Conservation (phyloP, 345 rosid genomes). For the Linum tenue region DNA sequence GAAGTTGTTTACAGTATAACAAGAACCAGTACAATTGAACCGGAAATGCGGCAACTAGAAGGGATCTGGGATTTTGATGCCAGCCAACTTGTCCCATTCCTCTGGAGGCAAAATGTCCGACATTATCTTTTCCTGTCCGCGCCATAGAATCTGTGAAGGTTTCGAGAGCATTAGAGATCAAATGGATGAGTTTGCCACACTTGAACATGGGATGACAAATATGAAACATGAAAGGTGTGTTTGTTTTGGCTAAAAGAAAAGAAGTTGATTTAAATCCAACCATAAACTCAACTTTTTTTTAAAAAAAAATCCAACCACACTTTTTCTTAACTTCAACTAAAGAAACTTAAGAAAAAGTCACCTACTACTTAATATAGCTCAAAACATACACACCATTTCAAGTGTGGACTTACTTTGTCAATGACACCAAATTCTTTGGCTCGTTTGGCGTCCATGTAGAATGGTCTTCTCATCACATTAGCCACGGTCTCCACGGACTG, state of each 20-base stretch:
- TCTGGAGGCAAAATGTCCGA: conserved; percentile 57
- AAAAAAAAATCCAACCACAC: too few relatives aligned
- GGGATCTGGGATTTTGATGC: conserved; percentile 38
- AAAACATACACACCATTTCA: background rate
- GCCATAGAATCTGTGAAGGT: conserved; percentile 56
- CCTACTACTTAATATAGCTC: too few relatives aligned
- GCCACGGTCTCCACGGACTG: conserved; percentile 67
- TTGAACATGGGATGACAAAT: background rate
- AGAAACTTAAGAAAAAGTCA: too few relatives aligned
- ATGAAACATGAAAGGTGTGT: background rate
- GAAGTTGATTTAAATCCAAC: too few relatives aligned
- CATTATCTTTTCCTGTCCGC: conserved; percentile 64
- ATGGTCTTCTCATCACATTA: conserved; percentile 55
- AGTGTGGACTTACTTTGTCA: conserved; percentile 45
- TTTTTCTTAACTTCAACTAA: too few relatives aligned
- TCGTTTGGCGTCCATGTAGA: conserved; percentile 56
- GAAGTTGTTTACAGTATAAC: background rate
- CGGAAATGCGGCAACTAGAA: conserved; percentile 11
- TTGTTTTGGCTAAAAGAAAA: too few relatives aligned
- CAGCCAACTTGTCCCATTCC: conserved; percentile 61
- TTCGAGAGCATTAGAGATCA: conserved; percentile 4
- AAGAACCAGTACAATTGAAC: background rate
- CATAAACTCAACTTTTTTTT: too few relatives aligned
- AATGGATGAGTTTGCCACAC: background rate
- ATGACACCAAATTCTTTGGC: conserved; percentile 86